These are phyloP conservation scores for Petrea volubilis DNA, from an alignment of 257 asterid genomes.

Conservation along the genomic window DNA sequence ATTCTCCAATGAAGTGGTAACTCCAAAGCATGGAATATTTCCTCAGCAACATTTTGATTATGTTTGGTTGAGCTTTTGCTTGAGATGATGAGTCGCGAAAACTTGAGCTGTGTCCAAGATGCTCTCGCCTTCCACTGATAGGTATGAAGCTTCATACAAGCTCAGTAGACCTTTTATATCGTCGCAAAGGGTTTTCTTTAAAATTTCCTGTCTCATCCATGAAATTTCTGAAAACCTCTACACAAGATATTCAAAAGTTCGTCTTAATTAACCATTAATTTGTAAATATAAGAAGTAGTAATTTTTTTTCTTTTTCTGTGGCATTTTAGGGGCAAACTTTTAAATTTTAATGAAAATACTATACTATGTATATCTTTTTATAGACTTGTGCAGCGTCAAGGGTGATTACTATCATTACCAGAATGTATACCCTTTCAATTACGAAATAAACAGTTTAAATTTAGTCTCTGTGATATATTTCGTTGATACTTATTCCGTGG, in stretches of 20 bases:
- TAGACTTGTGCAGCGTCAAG: too few species aligned
- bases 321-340: too few species aligned
- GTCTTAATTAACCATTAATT: too few species aligned
- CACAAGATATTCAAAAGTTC: not conserved
- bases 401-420: too few species aligned
- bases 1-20: conserved; percentile 37
- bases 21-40: conserved; percentile 36
- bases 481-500: too few species aligned
- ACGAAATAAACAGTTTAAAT: too few species aligned
- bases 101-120: conserved; percentile 28
- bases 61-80: conserved; percentile 9
- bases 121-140: conserved; percentile 30
- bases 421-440: too few species aligned
- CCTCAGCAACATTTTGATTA: not conserved
- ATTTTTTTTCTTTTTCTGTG: too few species aligned
- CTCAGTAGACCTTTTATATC: conserved; percentile 27
- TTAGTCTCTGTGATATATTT: too few species aligned
- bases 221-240: conserved; percentile 35
- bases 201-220: conserved; percentile 30
- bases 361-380: too few species aligned
- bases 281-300: too few species aligned
- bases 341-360: too few species aligned
- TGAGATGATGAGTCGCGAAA: conserved; percentile 20
- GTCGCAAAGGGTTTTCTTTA: not conserved
- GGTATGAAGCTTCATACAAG: conserved; percentile 39